Percentiles rank a stretch among this genome's conserved stretches.
phyloP scores from a whole-genome alignment of 1,139 yeast species.

The Pichia sp. region DNA sequence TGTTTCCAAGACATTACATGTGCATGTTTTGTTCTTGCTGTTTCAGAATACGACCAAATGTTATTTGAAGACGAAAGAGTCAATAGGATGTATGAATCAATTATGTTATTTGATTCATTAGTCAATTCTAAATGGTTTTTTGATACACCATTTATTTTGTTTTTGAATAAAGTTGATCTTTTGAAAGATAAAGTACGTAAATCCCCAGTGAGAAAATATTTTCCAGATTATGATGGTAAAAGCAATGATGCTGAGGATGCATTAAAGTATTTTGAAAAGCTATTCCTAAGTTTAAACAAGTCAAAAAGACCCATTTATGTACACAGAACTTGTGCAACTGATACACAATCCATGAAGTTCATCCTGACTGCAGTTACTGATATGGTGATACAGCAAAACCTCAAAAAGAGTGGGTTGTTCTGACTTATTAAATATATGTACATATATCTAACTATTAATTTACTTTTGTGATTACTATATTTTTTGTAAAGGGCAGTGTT shows the following conservation, averaged over 20 bases:
- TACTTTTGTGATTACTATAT: not conserved
- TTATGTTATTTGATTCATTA: slow-evolving; percentile 74
- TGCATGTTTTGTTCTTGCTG: slow-evolving; percentile 83
- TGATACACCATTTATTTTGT: slow-evolving; percentile 81
- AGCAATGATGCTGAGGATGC: slow-evolving; percentile 61
- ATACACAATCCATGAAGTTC: slow-evolving; percentile 77
- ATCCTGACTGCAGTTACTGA: slow-evolving; percentile 92
- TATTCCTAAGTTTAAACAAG: slow-evolving; percentile 56
- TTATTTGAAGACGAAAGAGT: slow-evolving; percentile 85
- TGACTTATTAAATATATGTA: slow-evolving; percentile 21
- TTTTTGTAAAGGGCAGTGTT: too few relatives aligned
- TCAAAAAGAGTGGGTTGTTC: slow-evolving; percentile 77
- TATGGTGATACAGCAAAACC: slow-evolving; percentile 74
- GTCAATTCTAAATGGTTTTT: slow-evolving; percentile 83
- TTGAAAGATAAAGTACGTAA: slow-evolving; percentile 61
- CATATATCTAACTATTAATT: too few relatives aligned
- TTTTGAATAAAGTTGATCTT: slow-evolving; percentile 81
- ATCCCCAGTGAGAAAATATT: slow-evolving; percentile 60
- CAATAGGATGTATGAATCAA: slow-evolving; percentile 87
- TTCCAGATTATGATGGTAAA: slow-evolving; percentile 66
- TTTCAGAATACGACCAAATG: slow-evolving; percentile 88
- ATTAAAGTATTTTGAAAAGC: slow-evolving; percentile 56
- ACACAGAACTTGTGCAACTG: slow-evolving; percentile 95
- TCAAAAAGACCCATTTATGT: slow-evolving; percentile 75
- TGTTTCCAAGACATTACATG: slow-evolving; percentile 91